A percentile compares a stretch with the other conserved stretches of the same genome.
These are phyloP conservation scores for Tieghemostelium lacteum DNA, from an alignment of 78 protist genomes.

Conservation along the genomic window DNA sequence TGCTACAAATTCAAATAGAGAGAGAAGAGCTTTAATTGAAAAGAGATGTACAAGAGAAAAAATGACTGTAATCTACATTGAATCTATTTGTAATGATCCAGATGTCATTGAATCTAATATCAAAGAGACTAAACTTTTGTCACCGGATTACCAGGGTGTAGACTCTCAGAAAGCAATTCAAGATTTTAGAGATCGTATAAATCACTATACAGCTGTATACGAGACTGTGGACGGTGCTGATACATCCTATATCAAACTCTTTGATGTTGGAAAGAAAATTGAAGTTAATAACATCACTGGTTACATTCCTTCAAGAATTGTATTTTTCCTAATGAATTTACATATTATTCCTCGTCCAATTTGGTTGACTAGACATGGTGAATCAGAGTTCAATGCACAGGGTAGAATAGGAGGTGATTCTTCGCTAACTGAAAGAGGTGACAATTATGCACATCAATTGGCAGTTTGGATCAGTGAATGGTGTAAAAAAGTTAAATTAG, in stretches of 20 bases:
- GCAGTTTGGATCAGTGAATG: slow-evolving; percentile 65
- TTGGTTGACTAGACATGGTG: slow-evolving; percentile 95
- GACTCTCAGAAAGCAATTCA: slow-evolving; percentile 75
- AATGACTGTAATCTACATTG: slow-evolving; percentile 34
- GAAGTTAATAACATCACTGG: slow-evolving; percentile 84
- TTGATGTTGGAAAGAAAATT: slow-evolving; percentile 83
- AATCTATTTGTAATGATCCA: slow-evolving; percentile 60
- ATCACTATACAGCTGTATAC: slow-evolving; percentile 77
- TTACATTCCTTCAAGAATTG: slow-evolving; percentile 85
- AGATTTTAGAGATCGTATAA: slow-evolving; percentile 84
- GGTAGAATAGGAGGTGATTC: slow-evolving; percentile 95
- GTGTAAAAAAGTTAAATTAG: slow-evolving; percentile 25
- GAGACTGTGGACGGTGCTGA: slow-evolving; percentile 73
- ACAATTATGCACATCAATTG: slow-evolving; percentile 85
- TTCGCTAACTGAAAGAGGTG: slow-evolving; percentile 85
- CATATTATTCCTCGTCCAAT: slow-evolving; percentile 86
- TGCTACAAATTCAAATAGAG: slow-evolving; percentile 87
- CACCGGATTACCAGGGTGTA: slow-evolving; percentile 84
- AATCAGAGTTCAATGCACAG: slow-evolving; percentile 86
- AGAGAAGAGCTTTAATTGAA: slow-evolving; percentile 66
- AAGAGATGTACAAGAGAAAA: slow-evolving; percentile 67
- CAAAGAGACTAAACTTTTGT: slow-evolving; percentile 57
- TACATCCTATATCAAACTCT: slow-evolving; percentile 54
- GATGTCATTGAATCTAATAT: slow-evolving; percentile 82
- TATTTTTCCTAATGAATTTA: slow-evolving; percentile 88